A percentile compares a stretch with the other conserved stretches of the same genome.
Evolutionary conservation across 805 yeast species (phyloP).

Genomic region (Lipomyces sp.): DNA sequence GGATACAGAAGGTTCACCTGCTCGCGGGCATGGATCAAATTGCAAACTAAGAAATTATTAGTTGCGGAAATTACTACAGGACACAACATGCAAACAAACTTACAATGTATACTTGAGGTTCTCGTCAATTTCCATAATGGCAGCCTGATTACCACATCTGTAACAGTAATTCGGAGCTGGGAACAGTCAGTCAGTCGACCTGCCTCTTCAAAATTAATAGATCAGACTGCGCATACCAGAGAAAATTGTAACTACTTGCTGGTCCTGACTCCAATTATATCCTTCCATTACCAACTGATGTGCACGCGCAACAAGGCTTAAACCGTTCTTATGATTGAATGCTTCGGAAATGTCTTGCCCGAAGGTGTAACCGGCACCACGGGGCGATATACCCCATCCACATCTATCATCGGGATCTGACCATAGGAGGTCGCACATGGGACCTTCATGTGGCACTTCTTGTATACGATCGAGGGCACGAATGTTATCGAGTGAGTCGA

Average conservation of each 20-base stretch:
- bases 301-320: constrained; percentile 87
- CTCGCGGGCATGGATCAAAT: constrained; percentile 91
- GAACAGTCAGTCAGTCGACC: not conserved
- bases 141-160: constrained; percentile 95
- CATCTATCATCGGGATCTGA: constrained; percentile 76
- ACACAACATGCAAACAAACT: constrained; percentile 6
- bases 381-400: constrained; percentile 96
- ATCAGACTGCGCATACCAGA: constrained; percentile 45
- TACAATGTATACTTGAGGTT: constrained; percentile 78
- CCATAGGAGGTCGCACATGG: constrained; percentile 96
- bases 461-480: constrained; percentile 88
- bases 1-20: constrained; percentile 95
- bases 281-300: constrained; percentile 99
- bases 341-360: constrained; percentile 94
- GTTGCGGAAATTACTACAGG: not conserved
- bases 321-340: constrained; percentile 87
- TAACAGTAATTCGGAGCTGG: constrained; percentile 97
- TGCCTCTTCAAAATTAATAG: not conserved
- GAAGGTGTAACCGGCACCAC: constrained; percentile 98
- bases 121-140: constrained; percentile 81
- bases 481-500: constrained; percentile 90
- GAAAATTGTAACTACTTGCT: constrained; percentile 93
- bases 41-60: constrained; percentile 54
- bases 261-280: constrained; percentile 85
- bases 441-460: constrained; percentile 97